These are phyloP conservation scores for Calendula officinalis DNA, from an alignment of 129 eudicot genomes.

Conservation along the genomic window DNA sequence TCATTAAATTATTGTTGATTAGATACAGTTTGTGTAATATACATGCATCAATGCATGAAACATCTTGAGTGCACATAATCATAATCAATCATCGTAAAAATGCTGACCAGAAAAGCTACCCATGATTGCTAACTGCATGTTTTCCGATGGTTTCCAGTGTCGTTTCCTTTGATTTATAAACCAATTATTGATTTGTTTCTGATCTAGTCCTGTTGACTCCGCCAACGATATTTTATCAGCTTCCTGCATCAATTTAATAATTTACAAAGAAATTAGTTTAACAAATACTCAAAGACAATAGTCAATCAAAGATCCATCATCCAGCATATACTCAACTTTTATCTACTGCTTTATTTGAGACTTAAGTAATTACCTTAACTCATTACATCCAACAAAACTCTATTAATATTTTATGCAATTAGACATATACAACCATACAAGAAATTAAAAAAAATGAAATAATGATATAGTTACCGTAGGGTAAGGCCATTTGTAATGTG, in stretches of 20 bases:
- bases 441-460: neutral
- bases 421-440: neutral
- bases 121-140: conserved; percentile 83
- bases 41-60: conserved; percentile 9
- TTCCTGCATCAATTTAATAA: conserved; percentile 39
- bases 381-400: too few species aligned
- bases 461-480: conserved; percentile 60
- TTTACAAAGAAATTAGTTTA: neutral
- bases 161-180: conserved; percentile 88
- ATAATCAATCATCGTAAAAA: conserved; percentile 45
- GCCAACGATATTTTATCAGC: conserved; percentile 74
- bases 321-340: neutral
- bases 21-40: conserved; percentile 12
- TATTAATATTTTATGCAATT: too few species aligned
- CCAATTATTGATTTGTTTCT: conserved; percentile 93
- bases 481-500: conserved; percentile 91
- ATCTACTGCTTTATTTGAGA: too few species aligned
- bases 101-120: conserved; percentile 65
- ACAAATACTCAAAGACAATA: neutral
- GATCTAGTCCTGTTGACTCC: conserved; percentile 76
- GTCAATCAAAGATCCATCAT: neutral
- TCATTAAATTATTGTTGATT: conserved; percentile 9
- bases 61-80: neutral
- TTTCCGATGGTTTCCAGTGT: conserved; percentile 92
- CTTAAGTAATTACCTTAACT: too few species aligned